Evolutionary conservation across 108 stramenopile genomes (phyloP), one percentile per base, ranked within the genome.

Genomic region (Bacterosira constricta): DNA sequence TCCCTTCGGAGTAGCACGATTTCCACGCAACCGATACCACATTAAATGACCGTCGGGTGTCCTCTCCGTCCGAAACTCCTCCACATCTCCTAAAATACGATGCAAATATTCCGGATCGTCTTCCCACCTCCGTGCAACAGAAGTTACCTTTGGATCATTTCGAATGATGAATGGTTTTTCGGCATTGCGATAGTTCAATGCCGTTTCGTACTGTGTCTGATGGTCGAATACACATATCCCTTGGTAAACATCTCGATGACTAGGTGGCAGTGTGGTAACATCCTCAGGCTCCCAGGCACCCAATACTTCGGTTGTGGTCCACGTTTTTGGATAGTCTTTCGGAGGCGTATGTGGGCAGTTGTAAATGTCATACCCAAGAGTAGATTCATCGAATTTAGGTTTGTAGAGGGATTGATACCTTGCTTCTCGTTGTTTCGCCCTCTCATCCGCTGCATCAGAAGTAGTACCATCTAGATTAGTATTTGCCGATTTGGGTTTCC

Each of bases 91-190:
- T 10, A 69, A 34, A 0, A 69, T 54, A 27, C 71, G 38, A 9
- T 71, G 64, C 44, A 94, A 58, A 64, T 94, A 89, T 1, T 52
- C 70, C 4, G 70, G 56, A 45, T 62, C 75, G 55, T 89, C 73
- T 13, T 77, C 75, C 93, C 93, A 94, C 30, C 83, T 65, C 18
- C 55, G 13, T 8, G 51, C 85, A 17, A 83, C 75, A 4, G 56
- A 67, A 26, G 77, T 76, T 29, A 94, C 75, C 23, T 69, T 72
- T 35, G 93, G 93, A 46, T 90, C 81, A 53, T 87, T 85, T 42
- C 87, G 85, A 13, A 93, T 59, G 17, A 92, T 78, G 62, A 94
- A 94, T 21, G 93, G 93, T 34, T 87, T 81, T 52, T 94, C 93
- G 0, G 85, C 85, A 18, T 81, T 72, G 26, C 80, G 75, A 72